Evolutionary conservation across 78 protist genomes (phyloP).

Genomic region (Pigoraptor vietnamica): DNA sequence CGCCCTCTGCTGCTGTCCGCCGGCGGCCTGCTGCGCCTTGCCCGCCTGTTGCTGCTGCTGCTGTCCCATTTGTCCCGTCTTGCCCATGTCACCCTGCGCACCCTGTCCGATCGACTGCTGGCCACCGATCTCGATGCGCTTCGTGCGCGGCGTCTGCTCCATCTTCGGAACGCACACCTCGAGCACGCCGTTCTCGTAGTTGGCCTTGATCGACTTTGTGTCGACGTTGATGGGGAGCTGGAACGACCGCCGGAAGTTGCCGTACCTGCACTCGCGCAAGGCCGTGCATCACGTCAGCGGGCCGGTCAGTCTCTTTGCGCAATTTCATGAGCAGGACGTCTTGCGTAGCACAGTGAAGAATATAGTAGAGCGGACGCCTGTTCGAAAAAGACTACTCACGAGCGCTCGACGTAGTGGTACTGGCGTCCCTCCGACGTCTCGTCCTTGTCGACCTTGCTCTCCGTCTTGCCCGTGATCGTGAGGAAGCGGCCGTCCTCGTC

Average conservation of each 20-base stretch:
- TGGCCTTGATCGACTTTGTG: neutral
- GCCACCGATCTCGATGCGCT: neutral
- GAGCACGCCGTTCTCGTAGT: neutral
- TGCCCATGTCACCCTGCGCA: neutral
- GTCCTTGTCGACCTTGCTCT: neutral
- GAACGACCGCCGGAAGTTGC: neutral
- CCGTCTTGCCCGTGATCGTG: neutral
- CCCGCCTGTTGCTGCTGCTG: neutral
- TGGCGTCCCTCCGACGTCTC: neutral
- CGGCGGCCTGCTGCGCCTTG: neutral
- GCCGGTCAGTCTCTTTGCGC: too few relatives aligned
- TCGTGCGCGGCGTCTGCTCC: neutral
- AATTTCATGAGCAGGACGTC: too few relatives aligned
- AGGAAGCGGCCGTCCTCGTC: neutral
- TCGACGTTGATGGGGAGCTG: neutral
- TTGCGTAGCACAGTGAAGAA: too few relatives aligned
- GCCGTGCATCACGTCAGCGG: too few relatives aligned
- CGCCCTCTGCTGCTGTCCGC: neutral
- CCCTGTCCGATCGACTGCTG: neutral
- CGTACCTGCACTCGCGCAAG: too few relatives aligned
- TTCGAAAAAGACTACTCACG: too few relatives aligned
- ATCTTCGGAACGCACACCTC: neutral
- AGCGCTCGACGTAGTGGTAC: neutral
- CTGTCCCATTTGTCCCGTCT: neutral
- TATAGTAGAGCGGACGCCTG: too few relatives aligned